A percentile compares a stretch with the other conserved stretches of the same genome.
Conservation (phyloP, 2,329 filamentous ascomycete genomes). For the Pseudopyricularia cyperi region DNA sequence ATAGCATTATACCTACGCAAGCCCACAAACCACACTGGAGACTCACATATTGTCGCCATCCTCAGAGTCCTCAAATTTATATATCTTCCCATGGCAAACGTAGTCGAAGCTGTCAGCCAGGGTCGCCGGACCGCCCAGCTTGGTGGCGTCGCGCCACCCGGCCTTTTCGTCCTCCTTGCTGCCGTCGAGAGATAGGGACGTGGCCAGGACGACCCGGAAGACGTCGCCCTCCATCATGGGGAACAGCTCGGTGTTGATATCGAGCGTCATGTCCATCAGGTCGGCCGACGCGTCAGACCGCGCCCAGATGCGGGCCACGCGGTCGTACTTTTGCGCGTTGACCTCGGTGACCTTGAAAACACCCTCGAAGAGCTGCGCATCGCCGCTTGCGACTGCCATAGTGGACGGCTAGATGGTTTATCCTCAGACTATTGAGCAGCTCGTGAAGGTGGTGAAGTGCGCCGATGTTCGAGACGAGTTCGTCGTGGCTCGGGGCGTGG, state of each 20-base stretch:
- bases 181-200: constrained; percentile 77
- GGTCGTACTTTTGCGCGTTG: constrained; percentile 86
- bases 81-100: constrained; percentile 79
- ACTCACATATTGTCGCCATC: constrained; percentile 78
- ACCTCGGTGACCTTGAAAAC: constrained; percentile 70
- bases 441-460: not conserved
- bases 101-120: constrained; percentile 76
- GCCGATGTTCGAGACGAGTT: not conserved
- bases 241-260: constrained; percentile 91
- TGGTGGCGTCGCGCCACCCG: constrained; percentile 68
- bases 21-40: not conserved
- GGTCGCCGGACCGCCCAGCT: constrained; percentile 39
- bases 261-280: constrained; percentile 51
- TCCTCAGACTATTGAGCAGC: not conserved
- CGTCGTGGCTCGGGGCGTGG: not conserved
- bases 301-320: constrained; percentile 73
- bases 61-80: constrained; percentile 69
- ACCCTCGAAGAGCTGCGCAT: constrained; percentile 89
- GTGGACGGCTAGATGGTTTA: not conserved
- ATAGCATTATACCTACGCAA: not conserved
- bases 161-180: constrained; percentile 55
- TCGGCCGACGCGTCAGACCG: constrained; percentile 60
- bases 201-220: constrained; percentile 70
- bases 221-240: constrained; percentile 62
- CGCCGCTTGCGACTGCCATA: constrained; percentile 50